A percentile compares a stretch with the other conserved stretches of the same genome.
phyloP scores from a whole-genome alignment of 2,329 filamentous ascomycete species.

The Fusarium austroafricanum region DNA sequence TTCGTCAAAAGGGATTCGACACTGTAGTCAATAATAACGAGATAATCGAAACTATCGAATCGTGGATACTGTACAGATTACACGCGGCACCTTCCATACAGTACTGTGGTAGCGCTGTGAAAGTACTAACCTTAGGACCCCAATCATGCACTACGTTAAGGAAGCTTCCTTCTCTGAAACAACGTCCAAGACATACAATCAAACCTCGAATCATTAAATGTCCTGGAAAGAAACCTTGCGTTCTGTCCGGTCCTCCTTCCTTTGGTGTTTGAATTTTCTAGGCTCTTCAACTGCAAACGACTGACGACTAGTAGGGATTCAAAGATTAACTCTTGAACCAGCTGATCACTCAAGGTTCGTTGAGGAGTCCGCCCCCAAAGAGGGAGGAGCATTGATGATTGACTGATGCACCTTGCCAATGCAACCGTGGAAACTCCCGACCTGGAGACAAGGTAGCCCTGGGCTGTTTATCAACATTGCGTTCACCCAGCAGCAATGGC shows the following conservation, averaged over 20 bases:
- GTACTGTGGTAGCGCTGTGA: neutral
- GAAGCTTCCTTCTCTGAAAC: conserved; percentile 17
- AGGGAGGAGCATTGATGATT: conserved; percentile 27
- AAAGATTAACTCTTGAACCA: neutral
- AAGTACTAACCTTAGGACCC: too few species aligned
- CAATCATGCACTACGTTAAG: conserved; percentile 3
- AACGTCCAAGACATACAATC: conserved; percentile 2
- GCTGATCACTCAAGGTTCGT: neutral
- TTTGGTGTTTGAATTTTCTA: neutral
- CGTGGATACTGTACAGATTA: neutral
- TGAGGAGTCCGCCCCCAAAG: conserved; percentile 5
- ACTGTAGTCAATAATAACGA: neutral
- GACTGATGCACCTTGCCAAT: conserved; percentile 16
- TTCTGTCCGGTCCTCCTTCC: neutral
- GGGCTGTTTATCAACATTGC: neutral
- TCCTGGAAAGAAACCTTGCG: conserved; percentile 11
- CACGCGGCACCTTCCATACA: neutral
- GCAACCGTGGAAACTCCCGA: conserved; percentile 29
- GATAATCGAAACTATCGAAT: neutral
- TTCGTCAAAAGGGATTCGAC: neutral
- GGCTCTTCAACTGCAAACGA: neutral
- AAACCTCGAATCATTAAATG: neutral
- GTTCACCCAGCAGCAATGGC: neutral
- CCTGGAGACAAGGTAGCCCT: neutral
- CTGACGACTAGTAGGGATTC: neutral